Evolutionary conservation across 331 rosid species (phyloP).

Genomic region (Spiraea crenata): DNA sequence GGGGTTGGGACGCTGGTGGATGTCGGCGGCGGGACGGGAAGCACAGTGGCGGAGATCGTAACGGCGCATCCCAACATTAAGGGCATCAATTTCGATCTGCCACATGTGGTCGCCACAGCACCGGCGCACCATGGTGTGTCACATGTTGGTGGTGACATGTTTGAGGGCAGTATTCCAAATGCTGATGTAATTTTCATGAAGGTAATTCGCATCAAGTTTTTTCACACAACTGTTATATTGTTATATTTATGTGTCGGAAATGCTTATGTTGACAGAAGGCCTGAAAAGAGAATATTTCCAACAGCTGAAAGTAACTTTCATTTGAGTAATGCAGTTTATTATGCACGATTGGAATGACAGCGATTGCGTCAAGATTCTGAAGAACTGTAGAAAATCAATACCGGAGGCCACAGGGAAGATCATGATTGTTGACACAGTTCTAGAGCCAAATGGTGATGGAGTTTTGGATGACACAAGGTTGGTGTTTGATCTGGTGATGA

Average conservation of each 20-base stretch:
- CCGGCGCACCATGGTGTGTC: slow-evolving; percentile 32
- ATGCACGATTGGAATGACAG: slow-evolving; percentile 45
- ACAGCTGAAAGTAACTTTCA: too few species aligned
- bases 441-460: slow-evolving; percentile 33
- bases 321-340: slow-evolving; percentile 29
- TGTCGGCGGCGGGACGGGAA: slow-evolving; percentile 54
- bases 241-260: too few species aligned
- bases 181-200: slow-evolving; percentile 51
- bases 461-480: slow-evolving; percentile 42
- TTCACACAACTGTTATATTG: too few species aligned
- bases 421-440: slow-evolving; percentile 31
- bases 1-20: slow-evolving; percentile 35
- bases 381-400: slow-evolving; percentile 40
- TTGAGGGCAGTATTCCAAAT: slow-evolving; percentile 30
- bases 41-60: slow-evolving; percentile 33
- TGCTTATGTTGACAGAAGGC: too few species aligned
- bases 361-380: slow-evolving; percentile 40
- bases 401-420: slow-evolving; percentile 32
- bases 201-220: slow-evolving; percentile 9
- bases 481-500: slow-evolving; percentile 55
- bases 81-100: slow-evolving; percentile 46
- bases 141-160: slow-evolving; percentile 52
- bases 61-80: slow-evolving; percentile 37
- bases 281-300: too few species aligned
- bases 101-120: slow-evolving; percentile 36